Conservation (phyloP, 768 basidiomycete species). For the Lentinula boryana region DNA sequence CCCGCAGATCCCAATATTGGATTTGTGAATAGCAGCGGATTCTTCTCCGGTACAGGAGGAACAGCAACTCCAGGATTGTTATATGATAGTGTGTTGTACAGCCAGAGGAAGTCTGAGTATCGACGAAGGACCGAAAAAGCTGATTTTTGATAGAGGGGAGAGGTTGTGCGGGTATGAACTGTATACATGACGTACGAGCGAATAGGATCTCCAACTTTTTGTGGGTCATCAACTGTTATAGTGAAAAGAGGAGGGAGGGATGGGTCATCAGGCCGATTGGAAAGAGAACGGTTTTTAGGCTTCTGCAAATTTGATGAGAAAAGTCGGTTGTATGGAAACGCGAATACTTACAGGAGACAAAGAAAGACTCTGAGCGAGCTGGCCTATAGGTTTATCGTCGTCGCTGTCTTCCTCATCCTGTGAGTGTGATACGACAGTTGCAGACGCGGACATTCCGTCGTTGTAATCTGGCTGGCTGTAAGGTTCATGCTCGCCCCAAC, state of each 20-base stretch:
- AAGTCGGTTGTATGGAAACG: not conserved
- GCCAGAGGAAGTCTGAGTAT: slow-evolving; percentile 96
- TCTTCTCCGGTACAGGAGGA: slow-evolving; percentile 95
- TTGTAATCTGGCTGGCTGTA: slow-evolving; percentile 22
- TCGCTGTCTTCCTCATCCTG: slow-evolving; percentile 53
- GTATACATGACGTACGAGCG: slow-evolving; percentile 96
- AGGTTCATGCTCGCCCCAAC: slow-evolving; percentile 44
- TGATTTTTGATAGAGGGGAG: slow-evolving; percentile 75
- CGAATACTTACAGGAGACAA: slow-evolving; percentile 8
- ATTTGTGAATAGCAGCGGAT: slow-evolving; percentile 34
- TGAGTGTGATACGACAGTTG: slow-evolving; percentile 13
- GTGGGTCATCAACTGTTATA: slow-evolving; percentile 94
- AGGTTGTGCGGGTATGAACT: slow-evolving; percentile 86
- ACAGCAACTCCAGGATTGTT: slow-evolving; percentile 98
- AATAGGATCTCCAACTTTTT: slow-evolving; percentile 94
- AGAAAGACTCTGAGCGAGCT: slow-evolving; percentile 25
- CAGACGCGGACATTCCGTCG: slow-evolving; percentile 14
- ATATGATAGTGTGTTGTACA: slow-evolving; percentile 78
- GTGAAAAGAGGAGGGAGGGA: slow-evolving; percentile 64
- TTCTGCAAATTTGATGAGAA: not conserved
- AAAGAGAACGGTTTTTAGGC: not conserved
- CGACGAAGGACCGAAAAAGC: slow-evolving; percentile 92
- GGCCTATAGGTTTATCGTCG: slow-evolving; percentile 63
- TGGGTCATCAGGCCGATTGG: slow-evolving; percentile 25
- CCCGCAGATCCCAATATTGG: not conserved